A percentile compares a stretch with the other conserved stretches of the same genome.
Conservation (phyloP, 2,329 filamentous ascomycete genomes). For the Fusarium austroafricanum region DNA sequence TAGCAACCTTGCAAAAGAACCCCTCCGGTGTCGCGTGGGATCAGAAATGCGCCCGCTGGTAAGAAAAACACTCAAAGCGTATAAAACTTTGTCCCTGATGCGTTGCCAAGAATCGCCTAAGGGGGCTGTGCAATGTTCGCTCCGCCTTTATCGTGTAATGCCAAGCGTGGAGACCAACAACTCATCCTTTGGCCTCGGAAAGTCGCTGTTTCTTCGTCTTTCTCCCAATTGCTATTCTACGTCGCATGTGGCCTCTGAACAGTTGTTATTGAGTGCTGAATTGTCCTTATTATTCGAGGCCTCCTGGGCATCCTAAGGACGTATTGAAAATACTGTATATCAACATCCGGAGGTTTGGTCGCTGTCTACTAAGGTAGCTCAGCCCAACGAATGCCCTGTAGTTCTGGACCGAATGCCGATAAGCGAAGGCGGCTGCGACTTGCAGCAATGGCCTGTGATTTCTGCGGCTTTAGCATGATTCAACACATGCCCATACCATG, state of each 20-base stretch:
- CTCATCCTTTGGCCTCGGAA: constrained; percentile 12
- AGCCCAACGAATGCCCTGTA: too few species aligned
- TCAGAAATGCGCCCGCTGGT: not conserved
- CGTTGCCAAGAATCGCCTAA: constrained; percentile 20
- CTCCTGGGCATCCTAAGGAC: not conserved
- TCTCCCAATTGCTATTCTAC: not conserved
- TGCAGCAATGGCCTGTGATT: constrained; percentile 6
- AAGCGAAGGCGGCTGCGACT: constrained; percentile 34
- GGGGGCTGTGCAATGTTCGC: constrained; percentile 30
- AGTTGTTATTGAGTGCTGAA: not conserved
- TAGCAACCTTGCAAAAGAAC: not conserved
- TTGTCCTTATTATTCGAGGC: not conserved
- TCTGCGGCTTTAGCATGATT: constrained; percentile 9
- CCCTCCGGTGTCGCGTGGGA: not conserved
- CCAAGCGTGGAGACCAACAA: constrained; percentile 37
- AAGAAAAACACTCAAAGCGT: not conserved
- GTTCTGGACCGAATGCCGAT: constrained; percentile 44
- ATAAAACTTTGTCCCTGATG: not conserved
- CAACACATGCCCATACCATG: not conserved
- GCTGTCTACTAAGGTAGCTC: too few species aligned
- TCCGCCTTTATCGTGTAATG: constrained; percentile 31
- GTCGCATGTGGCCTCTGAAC: not conserved
- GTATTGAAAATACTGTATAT: not conserved
- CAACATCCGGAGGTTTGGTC: too few species aligned
- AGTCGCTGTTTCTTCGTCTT: not conserved